A percentile compares a stretch with the other conserved stretches of the same genome.
Evolutionary conservation across 352 stramenopile genomes (phyloP).

Genomic region (Halophytophthora polymorphica): DNA sequence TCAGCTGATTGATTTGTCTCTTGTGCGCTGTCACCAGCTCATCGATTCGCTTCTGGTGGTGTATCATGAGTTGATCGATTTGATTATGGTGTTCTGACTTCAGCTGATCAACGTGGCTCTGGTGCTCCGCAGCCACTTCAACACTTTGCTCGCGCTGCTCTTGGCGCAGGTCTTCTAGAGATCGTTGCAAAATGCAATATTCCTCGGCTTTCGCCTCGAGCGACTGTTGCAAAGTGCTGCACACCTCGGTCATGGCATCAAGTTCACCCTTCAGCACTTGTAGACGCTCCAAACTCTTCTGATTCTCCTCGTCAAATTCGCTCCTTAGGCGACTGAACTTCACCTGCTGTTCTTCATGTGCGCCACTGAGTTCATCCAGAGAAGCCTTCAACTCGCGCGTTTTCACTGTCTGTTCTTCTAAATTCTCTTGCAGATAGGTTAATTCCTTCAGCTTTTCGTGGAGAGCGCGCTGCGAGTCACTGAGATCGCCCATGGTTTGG

Average conservation of each 20-base stretch:
- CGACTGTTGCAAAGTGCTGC: neutral
- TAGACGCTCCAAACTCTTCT: conserved; percentile 2
- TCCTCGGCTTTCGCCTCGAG: neutral
- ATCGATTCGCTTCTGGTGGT: conserved; percentile 16
- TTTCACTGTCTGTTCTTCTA: conserved; percentile 18
- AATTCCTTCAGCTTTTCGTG: conserved; percentile 27
- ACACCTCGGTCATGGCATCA: conserved; percentile 11
- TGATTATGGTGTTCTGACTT: neutral
- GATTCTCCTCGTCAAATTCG: conserved; percentile 13
- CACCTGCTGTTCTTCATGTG: conserved; percentile 11
- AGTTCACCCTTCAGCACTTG: conserved; percentile 12
- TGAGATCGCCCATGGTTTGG: conserved; percentile 12
- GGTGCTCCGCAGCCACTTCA: conserved; percentile 17
- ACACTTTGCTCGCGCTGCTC: conserved; percentile 7
- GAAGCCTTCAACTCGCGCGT: conserved; percentile 13
- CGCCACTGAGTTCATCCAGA: conserved; percentile 8
- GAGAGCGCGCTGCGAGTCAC: conserved; percentile 18
- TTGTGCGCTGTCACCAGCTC: conserved; percentile 12
- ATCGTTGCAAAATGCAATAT: conserved; percentile 8
- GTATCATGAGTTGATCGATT: conserved; percentile 2
- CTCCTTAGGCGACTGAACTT: conserved; percentile 8
- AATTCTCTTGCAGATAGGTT: conserved; percentile 21
- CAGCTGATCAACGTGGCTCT: conserved; percentile 9
- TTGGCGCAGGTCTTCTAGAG: conserved; percentile 14
- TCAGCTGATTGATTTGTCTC: conserved; percentile 10